Percentiles rank a stretch among this genome's conserved stretches.
Evolutionary conservation across 192 early-diverging fungal species (phyloP).

Genomic region (Mortierella claussenii): DNA sequence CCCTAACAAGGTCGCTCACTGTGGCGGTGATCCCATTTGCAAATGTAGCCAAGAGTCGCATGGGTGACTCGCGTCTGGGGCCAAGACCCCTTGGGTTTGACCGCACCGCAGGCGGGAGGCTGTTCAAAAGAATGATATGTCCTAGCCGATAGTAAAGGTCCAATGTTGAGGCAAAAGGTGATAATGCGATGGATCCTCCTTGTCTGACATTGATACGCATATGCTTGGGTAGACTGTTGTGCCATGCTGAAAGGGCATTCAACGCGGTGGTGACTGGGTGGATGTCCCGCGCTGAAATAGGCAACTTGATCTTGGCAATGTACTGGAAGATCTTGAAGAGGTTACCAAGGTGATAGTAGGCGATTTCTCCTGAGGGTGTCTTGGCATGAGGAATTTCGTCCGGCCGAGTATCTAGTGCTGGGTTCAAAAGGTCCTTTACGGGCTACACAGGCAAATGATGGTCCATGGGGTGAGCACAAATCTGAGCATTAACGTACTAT

Average conservation of each 20-base stretch:
- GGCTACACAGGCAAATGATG: constrained; percentile 9
- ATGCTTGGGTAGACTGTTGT: constrained; percentile 20
- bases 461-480: no score
- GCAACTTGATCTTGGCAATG: constrained; percentile 23
- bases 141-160: constrained; percentile 39
- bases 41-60: constrained; percentile 33
- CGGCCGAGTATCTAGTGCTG: constrained; percentile 9
- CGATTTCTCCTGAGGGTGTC: neutral
- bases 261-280: constrained; percentile 24
- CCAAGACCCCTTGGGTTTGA: constrained; percentile 45
- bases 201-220: constrained; percentile 3
- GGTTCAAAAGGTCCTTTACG: constrained; percentile 13
- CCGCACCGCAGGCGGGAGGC: constrained; percentile 20
- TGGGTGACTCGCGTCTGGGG: constrained; percentile 32
- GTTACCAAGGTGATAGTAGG: constrained; percentile 11
- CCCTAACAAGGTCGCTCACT: constrained; percentile 20
- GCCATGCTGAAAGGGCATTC: constrained; percentile 18
- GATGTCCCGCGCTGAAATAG: constrained; percentile 21
- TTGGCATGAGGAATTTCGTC: constrained; percentile 17
- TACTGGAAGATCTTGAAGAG: constrained; percentile 38
- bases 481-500: no score
- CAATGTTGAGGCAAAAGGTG: constrained; percentile 10
- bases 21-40: constrained; percentile 45
- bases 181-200: neutral
- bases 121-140: constrained; percentile 33